phyloP scores from a whole-genome alignment of 371 early-diverging fungal species.

The Syncephalastrum racemosum region DNA sequence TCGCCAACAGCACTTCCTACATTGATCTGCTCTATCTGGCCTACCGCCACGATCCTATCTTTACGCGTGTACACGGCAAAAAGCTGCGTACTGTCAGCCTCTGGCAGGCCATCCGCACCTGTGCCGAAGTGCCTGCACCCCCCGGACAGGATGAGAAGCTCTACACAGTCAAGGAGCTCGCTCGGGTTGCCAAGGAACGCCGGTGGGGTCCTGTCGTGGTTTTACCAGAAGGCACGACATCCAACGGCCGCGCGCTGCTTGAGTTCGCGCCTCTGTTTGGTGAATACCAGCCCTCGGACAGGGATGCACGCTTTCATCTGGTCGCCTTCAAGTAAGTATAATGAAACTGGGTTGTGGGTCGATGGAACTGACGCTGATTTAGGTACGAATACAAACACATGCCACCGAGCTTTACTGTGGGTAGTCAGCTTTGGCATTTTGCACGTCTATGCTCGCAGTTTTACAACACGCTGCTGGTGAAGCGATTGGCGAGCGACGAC shows the following conservation, averaged over 20 bases:
- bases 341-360: no score
- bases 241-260: slow-evolving; percentile 84
- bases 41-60: slow-evolving; percentile 67
- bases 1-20: slow-evolving; percentile 86
- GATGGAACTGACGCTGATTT: neutral
- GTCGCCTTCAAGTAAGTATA: slow-evolving; percentile 68
- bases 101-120: slow-evolving; percentile 58
- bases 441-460: slow-evolving; percentile 64
- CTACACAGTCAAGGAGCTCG: slow-evolving; percentile 49
- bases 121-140: slow-evolving; percentile 46
- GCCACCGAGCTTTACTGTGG: slow-evolving; percentile 70
- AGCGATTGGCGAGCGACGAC: slow-evolving; percentile 52
- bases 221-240: slow-evolving; percentile 87
- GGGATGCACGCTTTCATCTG: slow-evolving; percentile 55
- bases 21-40: slow-evolving; percentile 81
- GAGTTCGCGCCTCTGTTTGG: slow-evolving; percentile 73
- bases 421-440: slow-evolving; percentile 57
- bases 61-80: slow-evolving; percentile 62
- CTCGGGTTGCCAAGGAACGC: slow-evolving; percentile 45
- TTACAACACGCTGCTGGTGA: slow-evolving; percentile 59
- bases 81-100: slow-evolving; percentile 53
- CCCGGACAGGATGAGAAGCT: slow-evolving; percentile 24
- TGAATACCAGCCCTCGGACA: slow-evolving; percentile 49
- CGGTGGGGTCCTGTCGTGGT: slow-evolving; percentile 72
- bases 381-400: slow-evolving; percentile 69